Evolutionary conservation across 1,284 basidiomycete species (phyloP), one percentile per base, ranked within the genome.

Genomic region (Boletus sp.): DNA sequence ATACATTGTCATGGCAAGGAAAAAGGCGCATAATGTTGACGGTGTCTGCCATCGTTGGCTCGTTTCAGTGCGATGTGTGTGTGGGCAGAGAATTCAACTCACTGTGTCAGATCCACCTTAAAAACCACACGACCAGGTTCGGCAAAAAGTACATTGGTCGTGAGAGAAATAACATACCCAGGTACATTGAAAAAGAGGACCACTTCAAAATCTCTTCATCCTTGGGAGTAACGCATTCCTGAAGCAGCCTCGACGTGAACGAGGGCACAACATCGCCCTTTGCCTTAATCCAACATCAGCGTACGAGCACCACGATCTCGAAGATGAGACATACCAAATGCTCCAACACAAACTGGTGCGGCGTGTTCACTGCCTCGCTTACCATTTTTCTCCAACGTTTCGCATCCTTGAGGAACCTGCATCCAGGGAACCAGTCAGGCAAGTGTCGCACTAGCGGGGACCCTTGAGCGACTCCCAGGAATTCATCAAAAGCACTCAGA

Each of bases 361-460:
- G 40, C 19, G 19, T 35, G 20, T 36, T 23, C 12, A 29, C 40
- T 6, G 13, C 26, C 9, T 44, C 40, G 12, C 2, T 17, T 12
- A 20, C n/a, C 19, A 34, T 22, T 14, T 35, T 27, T n/a, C 33
- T 23, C 45, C 39, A 35, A 14, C n/a, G 9, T n/a, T 27, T 44
- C 20, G 39, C 45, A 23, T 43, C 45, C 9, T 29, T 43, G n/a
- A 35, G 45, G 25, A 46, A 43, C 6, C 23, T 30, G 26, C 38
- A 33, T 27, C 45, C 45, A 9, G 40, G 45, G 22, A 43, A 35
- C 45, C 45, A 46, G 19, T 46, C 45, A 1, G 76, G 77, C 7
- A 77, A 44, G 33, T 67, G 48, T 44, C 61, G 64, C 48, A 79
- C 67, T 69, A 30, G 16, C 2, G 1, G 0, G 25, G 9, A 13